Evolutionary conservation across 2,329 filamentous ascomycete species (phyloP).

Genomic region (Penicillium sp.): DNA sequence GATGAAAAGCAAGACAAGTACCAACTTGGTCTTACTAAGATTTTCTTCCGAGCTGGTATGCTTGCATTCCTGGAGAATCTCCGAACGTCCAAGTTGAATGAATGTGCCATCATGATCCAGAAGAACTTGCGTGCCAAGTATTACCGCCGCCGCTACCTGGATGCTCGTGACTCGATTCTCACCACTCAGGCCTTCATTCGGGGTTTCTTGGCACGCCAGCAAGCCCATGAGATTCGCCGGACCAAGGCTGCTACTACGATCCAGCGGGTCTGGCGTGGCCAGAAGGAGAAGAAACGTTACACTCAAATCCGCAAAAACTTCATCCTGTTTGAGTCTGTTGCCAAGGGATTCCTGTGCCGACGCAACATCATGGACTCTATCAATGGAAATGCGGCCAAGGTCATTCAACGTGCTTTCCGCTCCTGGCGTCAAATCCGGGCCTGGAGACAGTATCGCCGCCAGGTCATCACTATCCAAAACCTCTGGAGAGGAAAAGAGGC

Average conservation of each 20-base stretch:
- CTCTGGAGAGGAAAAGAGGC: constrained; percentile 85
- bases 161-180: constrained; percentile 78
- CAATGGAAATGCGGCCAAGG: constrained; percentile 82
- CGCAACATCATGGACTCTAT: constrained; percentile 92
- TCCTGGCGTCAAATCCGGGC: constrained; percentile 72
- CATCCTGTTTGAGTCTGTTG: constrained; percentile 81
- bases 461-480: constrained; percentile 86
- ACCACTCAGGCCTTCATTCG: constrained; percentile 75
- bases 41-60: constrained; percentile 99
- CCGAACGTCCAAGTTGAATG: constrained; percentile 83
- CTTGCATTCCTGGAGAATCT: constrained; percentile 95
- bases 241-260: constrained; percentile 89
- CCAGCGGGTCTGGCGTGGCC: constrained; percentile 90
- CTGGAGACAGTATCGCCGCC: constrained; percentile 87
- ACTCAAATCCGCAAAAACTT: constrained; percentile 76
- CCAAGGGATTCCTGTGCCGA: constrained; percentile 88
- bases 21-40: constrained; percentile 95
- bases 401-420: constrained; percentile 90
- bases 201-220: constrained; percentile 74
- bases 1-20: constrained; percentile 86
- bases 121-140: constrained; percentile 97
- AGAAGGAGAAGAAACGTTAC: constrained; percentile 83
- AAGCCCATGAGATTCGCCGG: constrained; percentile 76
- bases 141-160: constrained; percentile 86
- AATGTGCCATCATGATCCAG: constrained; percentile 95